Conservation (phyloP, 1,284 basidiomycete species). For the Sanghuangporus weigelae region DNA sequence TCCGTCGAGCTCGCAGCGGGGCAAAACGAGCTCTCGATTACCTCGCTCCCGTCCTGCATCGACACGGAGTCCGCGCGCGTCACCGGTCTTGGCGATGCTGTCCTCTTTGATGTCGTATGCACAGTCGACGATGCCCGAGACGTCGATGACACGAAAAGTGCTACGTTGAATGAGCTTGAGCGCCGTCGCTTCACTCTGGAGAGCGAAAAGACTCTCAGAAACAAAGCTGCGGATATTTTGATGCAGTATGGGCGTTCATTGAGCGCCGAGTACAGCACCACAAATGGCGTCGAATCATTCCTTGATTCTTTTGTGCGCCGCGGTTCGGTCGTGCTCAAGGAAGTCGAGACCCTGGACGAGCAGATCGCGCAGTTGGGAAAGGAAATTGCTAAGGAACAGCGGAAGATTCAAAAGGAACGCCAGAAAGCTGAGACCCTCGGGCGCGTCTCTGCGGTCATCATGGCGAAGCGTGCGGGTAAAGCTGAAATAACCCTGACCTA, state of each 20-base stretch:
- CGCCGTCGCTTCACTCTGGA: constrained; percentile 31
- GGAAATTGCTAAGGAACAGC: constrained; percentile 31
- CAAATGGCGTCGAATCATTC: constrained; percentile 33
- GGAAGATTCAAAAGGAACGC: constrained; percentile 19
- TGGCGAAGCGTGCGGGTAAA: constrained; percentile 30
- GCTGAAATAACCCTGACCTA: constrained; percentile 50
- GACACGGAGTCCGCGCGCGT: constrained; percentile 45
- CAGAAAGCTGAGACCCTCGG: constrained; percentile 22
- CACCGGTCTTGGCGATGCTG: constrained; percentile 39
- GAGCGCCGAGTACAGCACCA: constrained; percentile 36
- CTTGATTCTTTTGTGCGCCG: constrained; percentile 37
- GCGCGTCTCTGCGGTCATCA: constrained; percentile 35
- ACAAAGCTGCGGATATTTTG: constrained; percentile 38
- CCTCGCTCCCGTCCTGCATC: constrained; percentile 39
- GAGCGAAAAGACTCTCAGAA: constrained; percentile 33
- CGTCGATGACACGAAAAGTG: constrained; percentile 18
- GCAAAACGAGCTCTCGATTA: constrained; percentile 43
- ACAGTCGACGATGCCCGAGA: constrained; percentile 25
- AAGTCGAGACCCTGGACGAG: constrained; percentile 30
- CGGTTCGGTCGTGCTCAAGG: constrained; percentile 30
- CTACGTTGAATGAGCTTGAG: constrained; percentile 25
- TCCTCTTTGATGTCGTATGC: constrained; percentile 46
- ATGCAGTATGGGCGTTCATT: constrained; percentile 39
- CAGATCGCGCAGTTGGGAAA: constrained; percentile 33
- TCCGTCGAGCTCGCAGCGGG: constrained; percentile 33